These are phyloP conservation scores for Stagonosporopsis rhizophila DNA, from an alignment of 2,329 filamentous ascomycete genomes.

Conservation along the genomic window DNA sequence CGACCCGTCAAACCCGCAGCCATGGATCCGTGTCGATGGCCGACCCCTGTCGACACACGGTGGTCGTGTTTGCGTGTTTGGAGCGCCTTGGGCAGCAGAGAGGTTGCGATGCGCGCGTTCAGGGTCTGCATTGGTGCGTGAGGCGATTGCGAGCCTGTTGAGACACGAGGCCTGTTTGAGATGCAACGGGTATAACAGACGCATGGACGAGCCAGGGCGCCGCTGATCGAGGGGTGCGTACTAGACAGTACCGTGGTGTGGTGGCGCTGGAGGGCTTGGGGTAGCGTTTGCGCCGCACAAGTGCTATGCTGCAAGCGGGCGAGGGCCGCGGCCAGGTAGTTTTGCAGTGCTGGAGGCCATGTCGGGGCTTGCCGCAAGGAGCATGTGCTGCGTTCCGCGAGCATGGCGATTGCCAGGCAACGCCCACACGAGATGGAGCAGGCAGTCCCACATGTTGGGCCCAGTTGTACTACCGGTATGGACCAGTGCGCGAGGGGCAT, in stretches of 20 bases:
- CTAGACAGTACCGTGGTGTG: neutral
- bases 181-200: conserved; percentile 7
- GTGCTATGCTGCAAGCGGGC: conserved; percentile 15
- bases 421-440: neutral
- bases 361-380: conserved; percentile 18
- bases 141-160: conserved; percentile 5
- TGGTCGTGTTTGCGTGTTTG: conserved; percentile 10
- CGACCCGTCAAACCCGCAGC: conserved; percentile 19
- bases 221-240: too few species aligned
- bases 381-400: conserved; percentile 10
- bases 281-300: conserved; percentile 17
- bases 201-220: neutral
- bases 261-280: too few species aligned
- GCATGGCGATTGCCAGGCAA: neutral
- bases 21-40: conserved; percentile 17
- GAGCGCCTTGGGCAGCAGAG: conserved; percentile 18
- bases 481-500: neutral
- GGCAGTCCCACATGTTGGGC: neutral
- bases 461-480: too few species aligned
- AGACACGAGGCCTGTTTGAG: neutral
- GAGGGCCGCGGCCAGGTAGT: conserved; percentile 1
- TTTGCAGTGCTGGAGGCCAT: conserved; percentile 4
- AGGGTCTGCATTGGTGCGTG: conserved; percentile 5
- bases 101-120: conserved; percentile 8
- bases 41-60: conserved; percentile 10